Evolutionary conservation across 208 protist species (phyloP), one percentile per base, ranked within the genome.

Genomic region (Trypanosoma brucei): DNA sequence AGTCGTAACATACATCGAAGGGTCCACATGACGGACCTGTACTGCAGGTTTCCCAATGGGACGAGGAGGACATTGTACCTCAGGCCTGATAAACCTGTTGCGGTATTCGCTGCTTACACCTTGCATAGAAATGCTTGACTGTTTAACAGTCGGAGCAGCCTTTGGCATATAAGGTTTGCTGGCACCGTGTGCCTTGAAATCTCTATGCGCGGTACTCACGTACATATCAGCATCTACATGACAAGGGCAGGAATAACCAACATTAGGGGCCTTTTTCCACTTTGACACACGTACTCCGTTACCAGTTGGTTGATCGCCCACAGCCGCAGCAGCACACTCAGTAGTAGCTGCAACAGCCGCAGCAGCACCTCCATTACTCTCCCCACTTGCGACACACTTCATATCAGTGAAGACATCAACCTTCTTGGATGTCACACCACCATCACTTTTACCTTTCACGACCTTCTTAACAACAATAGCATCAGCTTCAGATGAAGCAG

Each of bases 1-100:
- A 22, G 75, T 75, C 31, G 71, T 87, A 37, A 78, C 68, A 68
- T 86, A 91, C 73, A 84, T 83, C 46, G 75, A 81, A 3, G 84
- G 70, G 52, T 86, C 78, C 9, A 78, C 67, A 68, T 84, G 83
- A 34, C 9, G 61, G 59, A 6, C 51, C 53, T 1, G 72, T 74
- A 58, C 58, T 76, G 0, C 42, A 54, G 58, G 13, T 7, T 52
- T 54, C 22, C 49, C 51, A 3, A 48, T 45, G 45, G 75, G 8
- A 51, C 49, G 55, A 5, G 49, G 9, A 6, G 54, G 36, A 62
- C 8, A n/a, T 30, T 62, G 55, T 5, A 51, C 46, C 33, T 79
- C 63, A 11, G 38, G 50, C 3, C n/a, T 13, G 2, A 57, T 54
- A 62, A 79, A 91, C 49, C 75, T 85, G 34, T 72, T 55, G 30